phyloP scores from a whole-genome alignment of 2,329 filamentous ascomycete species.

The Ophiostoma ulmi region DNA sequence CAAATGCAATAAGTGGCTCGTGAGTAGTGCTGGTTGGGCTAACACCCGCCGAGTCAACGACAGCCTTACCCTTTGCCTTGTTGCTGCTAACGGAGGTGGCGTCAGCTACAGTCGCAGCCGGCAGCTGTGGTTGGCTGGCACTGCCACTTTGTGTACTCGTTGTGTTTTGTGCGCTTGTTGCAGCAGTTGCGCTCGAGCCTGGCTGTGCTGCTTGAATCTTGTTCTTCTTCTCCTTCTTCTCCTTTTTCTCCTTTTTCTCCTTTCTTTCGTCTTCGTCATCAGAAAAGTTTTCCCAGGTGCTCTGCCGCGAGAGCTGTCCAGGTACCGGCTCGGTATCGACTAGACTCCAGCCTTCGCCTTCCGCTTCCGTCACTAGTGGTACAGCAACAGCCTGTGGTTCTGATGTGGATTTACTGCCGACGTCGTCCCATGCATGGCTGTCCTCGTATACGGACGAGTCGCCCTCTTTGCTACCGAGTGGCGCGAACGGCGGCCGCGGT shows the following conservation, averaged over 20 bases:
- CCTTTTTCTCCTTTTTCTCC: neutral
- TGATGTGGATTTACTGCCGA: slow-evolving; percentile 31
- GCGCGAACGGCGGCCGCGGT: slow-evolving; percentile 22
- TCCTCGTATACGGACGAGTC: neutral
- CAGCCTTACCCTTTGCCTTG: slow-evolving; percentile 21
- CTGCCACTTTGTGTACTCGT: neutral
- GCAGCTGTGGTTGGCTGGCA: neutral
- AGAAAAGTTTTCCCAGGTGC: slow-evolving; percentile 39
- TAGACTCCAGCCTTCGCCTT: slow-evolving; percentile 46
- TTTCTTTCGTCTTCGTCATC: slow-evolving; percentile 30
- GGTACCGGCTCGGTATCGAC: slow-evolving; percentile 41
- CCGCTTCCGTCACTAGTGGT: slow-evolving; percentile 29
- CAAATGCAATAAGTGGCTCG: slow-evolving; percentile 20
- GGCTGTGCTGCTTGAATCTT: neutral
- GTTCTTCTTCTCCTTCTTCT: neutral
- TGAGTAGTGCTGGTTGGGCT: neutral
- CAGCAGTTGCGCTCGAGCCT: neutral
- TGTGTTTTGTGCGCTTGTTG: slow-evolving; percentile 3
- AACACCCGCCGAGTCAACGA: slow-evolving; percentile 20
- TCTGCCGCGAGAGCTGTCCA: slow-evolving; percentile 35
- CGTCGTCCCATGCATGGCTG: slow-evolving; percentile 46
- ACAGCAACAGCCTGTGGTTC: neutral
- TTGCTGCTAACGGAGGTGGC: neutral
- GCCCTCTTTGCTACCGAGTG: neutral
- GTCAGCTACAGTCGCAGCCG: neutral